These are phyloP conservation scores for Xylaria nigripes DNA, from an alignment of 495 filamentous ascomycete species.

Conservation along the genomic window DNA sequence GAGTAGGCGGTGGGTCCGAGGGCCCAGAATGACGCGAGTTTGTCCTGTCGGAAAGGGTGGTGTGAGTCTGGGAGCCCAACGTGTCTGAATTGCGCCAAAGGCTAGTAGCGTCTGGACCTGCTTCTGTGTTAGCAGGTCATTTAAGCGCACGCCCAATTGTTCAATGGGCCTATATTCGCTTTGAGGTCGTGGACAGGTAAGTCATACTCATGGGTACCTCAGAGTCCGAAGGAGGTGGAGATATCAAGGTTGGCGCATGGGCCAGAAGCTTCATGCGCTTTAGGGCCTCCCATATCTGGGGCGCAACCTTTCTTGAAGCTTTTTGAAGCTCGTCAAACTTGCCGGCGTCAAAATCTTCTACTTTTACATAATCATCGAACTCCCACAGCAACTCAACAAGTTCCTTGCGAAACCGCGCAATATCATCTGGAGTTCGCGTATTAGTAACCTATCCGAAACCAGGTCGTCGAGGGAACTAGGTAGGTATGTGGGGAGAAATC, in stretches of 20 bases:
- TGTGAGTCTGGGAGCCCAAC: conserved; percentile 7
- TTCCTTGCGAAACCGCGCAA: conserved; percentile 31
- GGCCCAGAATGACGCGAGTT: conserved; percentile 21
- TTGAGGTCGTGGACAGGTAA: conserved; percentile 15
- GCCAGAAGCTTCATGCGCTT: conserved; percentile 34
- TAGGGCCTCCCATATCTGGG: conserved; percentile 31
- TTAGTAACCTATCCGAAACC: not conserved
- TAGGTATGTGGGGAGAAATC: not conserved
- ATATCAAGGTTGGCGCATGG: conserved; percentile 14
- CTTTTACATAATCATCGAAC: conserved; percentile 36
- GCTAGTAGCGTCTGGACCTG: conserved; percentile 21
- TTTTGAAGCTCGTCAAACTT: conserved; percentile 32
- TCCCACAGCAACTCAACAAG: conserved; percentile 35
- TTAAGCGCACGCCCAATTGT: conserved; percentile 20
- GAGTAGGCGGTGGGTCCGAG: conserved; percentile 20
- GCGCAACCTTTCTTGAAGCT: conserved; percentile 29
- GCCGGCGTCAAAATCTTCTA: conserved; percentile 30
- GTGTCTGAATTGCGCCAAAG: conserved; percentile 12
- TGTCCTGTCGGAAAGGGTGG: conserved; percentile 19
- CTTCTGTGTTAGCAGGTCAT: conserved; percentile 19
- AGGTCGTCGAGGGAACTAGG: not conserved
- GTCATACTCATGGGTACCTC: conserved; percentile 19
- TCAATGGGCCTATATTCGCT: conserved; percentile 17
- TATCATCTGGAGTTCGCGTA: conserved; percentile 27
- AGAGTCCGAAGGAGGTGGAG: conserved; percentile 15